Base-by-base conservation (phyloP, 2,329 filamentous ascomycete species). In the Pyrenophora teres region DNA sequence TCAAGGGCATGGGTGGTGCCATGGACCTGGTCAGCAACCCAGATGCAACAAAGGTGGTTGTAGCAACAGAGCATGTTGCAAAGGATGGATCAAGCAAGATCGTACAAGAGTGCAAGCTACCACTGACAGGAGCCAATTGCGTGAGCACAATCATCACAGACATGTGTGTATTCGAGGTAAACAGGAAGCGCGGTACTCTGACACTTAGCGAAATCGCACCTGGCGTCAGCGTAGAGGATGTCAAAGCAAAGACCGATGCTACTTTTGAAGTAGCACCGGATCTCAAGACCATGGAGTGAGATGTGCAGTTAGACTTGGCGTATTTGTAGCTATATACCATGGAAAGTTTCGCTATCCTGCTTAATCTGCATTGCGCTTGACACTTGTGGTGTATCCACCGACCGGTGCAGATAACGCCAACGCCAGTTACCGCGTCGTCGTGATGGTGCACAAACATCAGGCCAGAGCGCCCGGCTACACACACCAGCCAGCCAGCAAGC, bases 71-170 rank as follows among this genome's bases (percentile, higher is more conserved):
- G 76, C 92, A 96, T 77, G 92, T 89, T 4, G 91, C 95, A 66
- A 95, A 95, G 83, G 92, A 93, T 78, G 92, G 92, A 55, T 88
- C 87, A 67, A 82, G 91, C 58, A 96, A 96, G 85, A 94, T 96
- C 70, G 83, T 96, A 60, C 90, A 91, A 80, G 88, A 67, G 30
- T 75, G 73, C 56, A 57, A 57, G 40, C 56, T 75, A 40, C 73
- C 73, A n/a, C 54, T 75, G 1, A 75, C 73, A 0, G 73, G 73
- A 12, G 68, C 67, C 18, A 61, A 50, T 47, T 74, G 71, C 42
- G 71, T 75, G 6, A 70, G 67, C 51, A 69, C 64, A 2, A 75
- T 75, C 35, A 75, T 75, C n/a, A 74, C 73, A 1, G 72, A 75
- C 40, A 21, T 75, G 60, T 69, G 65, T 62, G 70, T 72, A 15